Base-by-base conservation (phyloP, 306 rosid genomes). In the Malus fusca region DNA sequence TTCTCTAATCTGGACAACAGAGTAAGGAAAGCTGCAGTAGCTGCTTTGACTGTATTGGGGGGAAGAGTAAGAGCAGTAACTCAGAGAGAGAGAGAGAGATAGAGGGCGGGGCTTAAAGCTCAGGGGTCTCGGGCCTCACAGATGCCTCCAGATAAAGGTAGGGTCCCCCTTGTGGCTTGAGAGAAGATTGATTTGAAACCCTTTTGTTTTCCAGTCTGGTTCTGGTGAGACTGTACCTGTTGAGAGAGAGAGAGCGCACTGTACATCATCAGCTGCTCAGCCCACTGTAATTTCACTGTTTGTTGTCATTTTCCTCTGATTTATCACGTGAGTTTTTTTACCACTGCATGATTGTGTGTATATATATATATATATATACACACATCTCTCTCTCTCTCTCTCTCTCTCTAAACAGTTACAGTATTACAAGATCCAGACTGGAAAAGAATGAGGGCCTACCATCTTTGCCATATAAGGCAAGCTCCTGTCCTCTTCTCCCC, bases 1-100 rank as follows among this genome's bases (percentile, higher is more conserved):
- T 72, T 58, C 35, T 22, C 19, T 15, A 73, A 61, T 18, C 28
- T 12, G 53, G 22, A 66, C 70, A 19, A 23, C 8, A n/a, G 53
- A n/a, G 43, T 18, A 51, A 58, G 59, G 51, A 73, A 73, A 73
- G 77, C 77, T 60, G 69, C 69, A 60, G 77, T 42, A 17, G 42
- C 77, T 10, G 69, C 4, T 60, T 73, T 26, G 69, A 73, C 69
- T 31, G 17, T 6, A 61, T 73, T 58, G 68, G 56, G 67, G 21
- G 66, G 8, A 28, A 31, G 18, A 26, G 35, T 25, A 19, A 23
- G 66, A 62, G 14, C 55, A 62, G 37, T 13, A 28, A 26, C 4
- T 1, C 23, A 3, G 12, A 4, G 35, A 72, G 53, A 28, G 44
- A 62, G 28, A 72, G 55, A 5, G 30, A 5, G 55, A 33, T 5